A percentile compares a stretch with the other conserved stretches of the same genome.
phyloP scores from a whole-genome alignment of 768 basidiomycete genomes.

The Suillus variegatus region DNA sequence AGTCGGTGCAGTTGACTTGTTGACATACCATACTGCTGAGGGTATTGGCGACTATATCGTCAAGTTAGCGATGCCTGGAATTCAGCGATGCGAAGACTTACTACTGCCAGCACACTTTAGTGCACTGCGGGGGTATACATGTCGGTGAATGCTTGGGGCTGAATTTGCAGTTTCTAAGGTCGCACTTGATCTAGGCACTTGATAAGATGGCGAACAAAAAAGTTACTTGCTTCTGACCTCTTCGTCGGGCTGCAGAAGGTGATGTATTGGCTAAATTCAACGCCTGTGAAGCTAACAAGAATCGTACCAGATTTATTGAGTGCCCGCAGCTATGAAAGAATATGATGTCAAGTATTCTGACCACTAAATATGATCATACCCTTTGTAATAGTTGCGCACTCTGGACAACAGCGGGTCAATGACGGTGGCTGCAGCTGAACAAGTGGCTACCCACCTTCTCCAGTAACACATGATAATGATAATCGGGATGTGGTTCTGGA shows the following conservation, averaged over 20 bases:
- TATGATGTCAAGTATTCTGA: constrained; percentile 8
- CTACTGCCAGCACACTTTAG: constrained; percentile 71
- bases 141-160: constrained; percentile 53
- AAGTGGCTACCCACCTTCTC: constrained; percentile 47
- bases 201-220: constrained; percentile 5
- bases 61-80: constrained; percentile 14
- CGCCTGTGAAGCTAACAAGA: constrained; percentile 10
- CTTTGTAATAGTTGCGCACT: constrained; percentile 56
- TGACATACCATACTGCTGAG: constrained; percentile 61
- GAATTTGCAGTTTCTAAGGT: constrained; percentile 61
- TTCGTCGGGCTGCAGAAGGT: constrained; percentile 51
- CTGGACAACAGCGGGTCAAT: constrained; percentile 30
- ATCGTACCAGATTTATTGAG: constrained; percentile 45
- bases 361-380: constrained; percentile 34
- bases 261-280: background rate
- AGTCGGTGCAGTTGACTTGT: constrained; percentile 6
- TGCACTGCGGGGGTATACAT: constrained; percentile 55
- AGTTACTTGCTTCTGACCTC: constrained; percentile 38
- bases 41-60: constrained; percentile 52
- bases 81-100: constrained; percentile 34
- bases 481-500: constrained; percentile 11
- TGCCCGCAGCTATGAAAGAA: constrained; percentile 51
- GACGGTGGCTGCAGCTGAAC: constrained; percentile 21
- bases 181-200: constrained; percentile 58
- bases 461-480: constrained; percentile 60